Conservation (phyloP, 2,329 filamentous ascomycete genomes). For the Aspergillus aculeatinus region DNA sequence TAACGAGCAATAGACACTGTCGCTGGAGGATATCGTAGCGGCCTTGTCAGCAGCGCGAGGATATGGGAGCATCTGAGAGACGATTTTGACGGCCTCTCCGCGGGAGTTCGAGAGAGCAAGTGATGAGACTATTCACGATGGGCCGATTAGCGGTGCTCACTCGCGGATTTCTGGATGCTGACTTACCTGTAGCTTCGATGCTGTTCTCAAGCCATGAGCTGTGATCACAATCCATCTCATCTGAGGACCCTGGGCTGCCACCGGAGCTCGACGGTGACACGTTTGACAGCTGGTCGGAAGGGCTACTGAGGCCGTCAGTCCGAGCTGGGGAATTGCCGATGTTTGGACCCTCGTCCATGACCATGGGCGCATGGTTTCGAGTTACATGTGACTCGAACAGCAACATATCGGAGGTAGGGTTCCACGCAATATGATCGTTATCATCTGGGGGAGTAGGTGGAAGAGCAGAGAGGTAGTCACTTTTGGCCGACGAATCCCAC, state of each 20-base stretch:
- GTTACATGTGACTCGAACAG: constrained; percentile 31
- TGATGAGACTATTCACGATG: constrained; percentile 34
- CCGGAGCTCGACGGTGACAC: constrained; percentile 31
- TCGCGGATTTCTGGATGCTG: not conserved
- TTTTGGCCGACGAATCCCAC: constrained; percentile 26
- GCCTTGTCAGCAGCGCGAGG: constrained; percentile 43
- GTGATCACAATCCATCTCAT: constrained; percentile 36
- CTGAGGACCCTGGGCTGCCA: constrained; percentile 30
- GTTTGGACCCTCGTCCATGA: constrained; percentile 31
- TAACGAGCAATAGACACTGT: constrained; percentile 53
- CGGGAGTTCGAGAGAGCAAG: constrained; percentile 36
- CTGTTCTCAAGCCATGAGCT: constrained; percentile 40
- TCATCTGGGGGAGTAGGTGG: constrained; percentile 46
- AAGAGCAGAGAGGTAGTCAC: constrained; percentile 36
- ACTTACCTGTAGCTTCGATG: constrained; percentile 39
- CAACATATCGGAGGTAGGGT: constrained; percentile 32
- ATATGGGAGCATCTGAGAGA: constrained; percentile 61
- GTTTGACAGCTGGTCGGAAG: constrained; percentile 32
- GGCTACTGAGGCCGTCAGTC: constrained; percentile 31
- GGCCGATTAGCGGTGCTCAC: constrained; percentile 7
- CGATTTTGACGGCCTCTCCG: constrained; percentile 53
- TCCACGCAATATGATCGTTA: constrained; percentile 40
- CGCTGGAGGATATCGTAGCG: constrained; percentile 28
- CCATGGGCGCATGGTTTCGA: constrained; percentile 26
- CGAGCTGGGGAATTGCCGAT: constrained; percentile 29